Evolutionary conservation across 2,329 filamentous ascomycete genomes (phyloP).

Genomic region (Alternaria atra): DNA sequence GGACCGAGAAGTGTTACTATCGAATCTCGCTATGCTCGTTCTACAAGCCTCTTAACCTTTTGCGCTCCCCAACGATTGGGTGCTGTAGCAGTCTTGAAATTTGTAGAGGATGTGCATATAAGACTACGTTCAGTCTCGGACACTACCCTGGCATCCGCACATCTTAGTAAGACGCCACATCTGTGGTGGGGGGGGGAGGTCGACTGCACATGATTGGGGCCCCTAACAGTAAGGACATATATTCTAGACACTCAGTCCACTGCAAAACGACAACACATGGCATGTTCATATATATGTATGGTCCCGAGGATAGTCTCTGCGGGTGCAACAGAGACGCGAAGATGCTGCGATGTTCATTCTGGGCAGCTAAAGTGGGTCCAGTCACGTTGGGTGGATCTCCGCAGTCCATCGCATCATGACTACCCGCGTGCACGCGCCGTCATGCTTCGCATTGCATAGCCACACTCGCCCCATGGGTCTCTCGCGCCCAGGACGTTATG

Average conservation of each 20-base stretch:
- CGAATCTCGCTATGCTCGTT: not conserved
- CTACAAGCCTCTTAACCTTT: not conserved
- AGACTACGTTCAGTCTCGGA: too few species aligned
- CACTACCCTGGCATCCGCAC: too few species aligned
- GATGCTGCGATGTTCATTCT: not conserved
- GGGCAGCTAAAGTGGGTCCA: not conserved
- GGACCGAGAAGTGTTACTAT: not conserved
- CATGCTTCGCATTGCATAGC: slow-evolving; percentile 10
- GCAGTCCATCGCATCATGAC: not conserved
- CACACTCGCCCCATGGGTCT: slow-evolving; percentile 6
- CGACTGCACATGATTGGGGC: too few species aligned
- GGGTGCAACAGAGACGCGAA: not conserved
- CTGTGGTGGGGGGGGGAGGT: too few species aligned
- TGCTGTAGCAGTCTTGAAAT: not conserved
- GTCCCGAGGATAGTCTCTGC: not conserved
- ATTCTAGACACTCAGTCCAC: too few species aligned
- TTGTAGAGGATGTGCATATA: not conserved
- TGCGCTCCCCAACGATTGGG: not conserved
- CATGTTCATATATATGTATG: not conserved
- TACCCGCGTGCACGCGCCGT: not conserved
- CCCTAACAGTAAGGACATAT: too few species aligned
- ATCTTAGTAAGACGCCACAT: too few species aligned
- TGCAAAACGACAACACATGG: not conserved
- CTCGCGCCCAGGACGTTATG: slow-evolving; percentile 9
- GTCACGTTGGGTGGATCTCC: not conserved